A percentile compares a stretch with the other conserved stretches of the same genome.
phyloP scores from a whole-genome alignment of 208 protist species.

The Trypanosoma avium region DNA sequence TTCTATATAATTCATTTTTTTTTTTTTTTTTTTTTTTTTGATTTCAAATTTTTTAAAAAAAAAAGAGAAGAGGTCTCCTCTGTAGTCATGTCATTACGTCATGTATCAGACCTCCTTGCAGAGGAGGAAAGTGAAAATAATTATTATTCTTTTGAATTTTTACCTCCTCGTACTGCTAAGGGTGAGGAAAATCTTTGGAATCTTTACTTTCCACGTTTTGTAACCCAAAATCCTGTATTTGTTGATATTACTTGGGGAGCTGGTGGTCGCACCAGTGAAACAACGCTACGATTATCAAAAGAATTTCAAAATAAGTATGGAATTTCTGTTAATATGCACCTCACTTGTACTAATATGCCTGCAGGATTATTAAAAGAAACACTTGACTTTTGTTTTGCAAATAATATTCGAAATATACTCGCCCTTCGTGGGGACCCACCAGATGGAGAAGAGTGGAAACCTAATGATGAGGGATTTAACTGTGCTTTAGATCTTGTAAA shows the following conservation, averaged over 20 bases:
- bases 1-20: conserved; percentile 2
- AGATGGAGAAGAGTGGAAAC: conserved; percentile 50
- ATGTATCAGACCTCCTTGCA: conserved; percentile 1
- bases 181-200: conserved; percentile 83
- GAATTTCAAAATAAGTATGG: conserved; percentile 88
- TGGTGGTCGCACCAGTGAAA: conserved; percentile 83
- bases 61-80: neutral
- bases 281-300: conserved; percentile 75
- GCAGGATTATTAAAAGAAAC: conserved; percentile 61
- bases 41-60: conserved; percentile 2
- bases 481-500: conserved; percentile 95
- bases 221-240: conserved; percentile 83
- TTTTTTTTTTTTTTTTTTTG: conserved; percentile 11
- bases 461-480: conserved; percentile 70
- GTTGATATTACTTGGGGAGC: conserved; percentile 97
- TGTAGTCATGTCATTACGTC: neutral
- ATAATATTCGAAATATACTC: conserved; percentile 96
- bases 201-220: conserved; percentile 79
- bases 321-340: conserved; percentile 82
- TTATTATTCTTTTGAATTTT: conserved; percentile 92
- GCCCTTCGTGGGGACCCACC: conserved; percentile 93
- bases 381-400: conserved; percentile 76
- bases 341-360: conserved; percentile 96
- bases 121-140: neutral
- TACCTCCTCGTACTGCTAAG: conserved; percentile 93